A percentile compares a stretch with the other conserved stretches of the same genome.
Evolutionary conservation across 495 filamentous ascomycete genomes (phyloP).

Genomic region (Recurvomyces mirabilis): DNA sequence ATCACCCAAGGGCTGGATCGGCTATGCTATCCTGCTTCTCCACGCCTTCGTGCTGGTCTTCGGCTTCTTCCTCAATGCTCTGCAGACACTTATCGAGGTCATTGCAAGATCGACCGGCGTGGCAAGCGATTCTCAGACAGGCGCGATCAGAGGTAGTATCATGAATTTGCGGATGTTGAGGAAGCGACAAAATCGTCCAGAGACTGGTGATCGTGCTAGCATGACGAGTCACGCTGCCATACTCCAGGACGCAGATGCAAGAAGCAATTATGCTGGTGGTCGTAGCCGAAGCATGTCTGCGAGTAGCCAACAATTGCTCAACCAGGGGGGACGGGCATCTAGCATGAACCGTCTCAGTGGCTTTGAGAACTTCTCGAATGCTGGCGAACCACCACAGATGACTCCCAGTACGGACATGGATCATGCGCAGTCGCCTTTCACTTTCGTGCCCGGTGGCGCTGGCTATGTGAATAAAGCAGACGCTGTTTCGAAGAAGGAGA

Average conservation of each 20-base stretch:
- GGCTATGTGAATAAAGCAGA: background rate
- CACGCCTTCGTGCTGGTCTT: conserved; percentile 83
- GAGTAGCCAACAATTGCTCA: conserved; percentile 63
- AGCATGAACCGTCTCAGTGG: conserved; percentile 14
- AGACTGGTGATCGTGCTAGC: conserved; percentile 53
- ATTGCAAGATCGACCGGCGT: conserved; percentile 37
- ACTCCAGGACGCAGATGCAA: conserved; percentile 51
- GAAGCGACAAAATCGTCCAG: conserved; percentile 8
- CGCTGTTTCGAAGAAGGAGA: background rate
- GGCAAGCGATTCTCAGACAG: conserved; percentile 16
- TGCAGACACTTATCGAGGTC: conserved; percentile 84
- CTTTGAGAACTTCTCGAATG: conserved; percentile 15
- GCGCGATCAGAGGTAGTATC: conserved; percentile 17
- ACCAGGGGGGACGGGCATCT: conserved; percentile 1
- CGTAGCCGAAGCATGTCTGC: conserved; percentile 72
- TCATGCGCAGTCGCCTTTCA: conserved; percentile 29
- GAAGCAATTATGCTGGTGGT: conserved; percentile 53
- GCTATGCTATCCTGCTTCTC: conserved; percentile 78
- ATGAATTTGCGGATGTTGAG: conserved; percentile 18
- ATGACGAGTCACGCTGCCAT: conserved; percentile 74
- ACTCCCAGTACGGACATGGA: conserved; percentile 3
- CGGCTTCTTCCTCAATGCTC: conserved; percentile 84
- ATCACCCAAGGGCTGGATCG: conserved; percentile 81
- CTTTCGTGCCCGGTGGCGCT: no score
- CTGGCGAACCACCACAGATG: background rate